Evolutionary conservation across 2,329 filamentous ascomycete species (phyloP), one percentile per base, ranked within the genome.

Genomic region (Venturia aucupariae): DNA sequence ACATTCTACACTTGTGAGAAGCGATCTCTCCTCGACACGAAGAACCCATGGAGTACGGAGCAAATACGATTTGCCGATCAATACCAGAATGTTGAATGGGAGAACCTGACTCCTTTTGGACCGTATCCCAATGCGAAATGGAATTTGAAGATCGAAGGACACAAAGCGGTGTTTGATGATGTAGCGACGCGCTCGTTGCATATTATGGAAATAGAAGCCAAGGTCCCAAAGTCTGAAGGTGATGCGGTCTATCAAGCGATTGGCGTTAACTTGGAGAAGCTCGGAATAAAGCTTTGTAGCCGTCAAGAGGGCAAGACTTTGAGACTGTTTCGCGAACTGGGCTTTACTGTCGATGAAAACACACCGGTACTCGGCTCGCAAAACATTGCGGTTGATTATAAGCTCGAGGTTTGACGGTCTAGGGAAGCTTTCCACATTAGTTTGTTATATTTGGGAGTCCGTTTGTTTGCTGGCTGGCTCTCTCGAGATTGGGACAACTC

Each of bases 151-250:
- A n/a, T 55, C 2, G 48, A 30, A n/a, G 24, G 48, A 32, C 27
- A 54, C 48, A 54, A 54, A 32, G 24, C 48, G 27, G 48, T 54
- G 24, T 54, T 54, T 30, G 48, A 54, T 54, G 48, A 54, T 30
- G 48, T 54, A 10, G 48, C 27, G 15, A 54, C 48, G 13, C 48
- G 11, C 7, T 54, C 48, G 48, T 32, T 54, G 27, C 48, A 54
- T 3, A 54, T 32, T 17, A 54, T 54, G 48, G 48, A 54, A 17
- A 54, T 54, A 13, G 48, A 54, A 32, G 19, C 32, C 24, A 54
- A 54, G 27, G 48, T 32, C 11, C 27, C 48, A 13, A 54, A 32
- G 24, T 54, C 27, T 10, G 24, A 54, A 4, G 48, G 48, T 32
- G 48, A 54, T 19, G 27, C 11, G 1, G 24, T 54, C 17, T 32